Evolutionary conservation across 352 stramenopile genomes (phyloP).

Genomic region (Phytophthora fragariae): DNA sequence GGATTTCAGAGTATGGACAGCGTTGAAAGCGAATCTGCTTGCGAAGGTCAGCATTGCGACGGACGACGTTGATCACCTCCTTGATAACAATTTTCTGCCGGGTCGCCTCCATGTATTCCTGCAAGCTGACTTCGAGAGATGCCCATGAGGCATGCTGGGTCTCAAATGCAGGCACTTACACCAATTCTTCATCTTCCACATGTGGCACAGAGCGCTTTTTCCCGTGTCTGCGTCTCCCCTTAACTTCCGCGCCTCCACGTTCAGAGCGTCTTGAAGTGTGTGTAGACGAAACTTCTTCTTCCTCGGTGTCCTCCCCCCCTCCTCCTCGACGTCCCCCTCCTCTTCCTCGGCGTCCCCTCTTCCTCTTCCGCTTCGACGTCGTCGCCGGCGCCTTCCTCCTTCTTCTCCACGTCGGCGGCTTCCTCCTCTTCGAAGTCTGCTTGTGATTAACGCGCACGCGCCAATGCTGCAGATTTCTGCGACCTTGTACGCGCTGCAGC

Average conservation of each 20-base stretch:
- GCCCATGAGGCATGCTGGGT: background rate
- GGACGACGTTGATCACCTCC: constrained; percentile 1
- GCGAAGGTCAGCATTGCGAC: constrained; percentile 5
- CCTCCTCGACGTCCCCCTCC: no score
- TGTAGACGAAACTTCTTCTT: background rate
- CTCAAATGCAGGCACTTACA: background rate
- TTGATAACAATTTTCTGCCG: constrained; percentile 3
- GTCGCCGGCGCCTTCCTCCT: no score
- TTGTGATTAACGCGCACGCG: background rate
- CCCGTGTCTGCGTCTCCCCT: background rate
- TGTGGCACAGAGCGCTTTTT: background rate
- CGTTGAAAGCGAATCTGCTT: background rate
- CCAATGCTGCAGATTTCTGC: background rate
- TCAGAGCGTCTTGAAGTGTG: no score
- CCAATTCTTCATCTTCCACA: background rate
- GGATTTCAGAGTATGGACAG: background rate
- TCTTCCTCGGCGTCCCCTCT: no score
- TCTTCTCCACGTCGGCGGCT: no score
- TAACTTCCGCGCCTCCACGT: no score
- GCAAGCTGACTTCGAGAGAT: background rate
- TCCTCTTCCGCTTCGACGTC: no score
- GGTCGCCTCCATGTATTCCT: background rate
- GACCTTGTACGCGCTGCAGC: background rate
- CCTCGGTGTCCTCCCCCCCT: background rate
- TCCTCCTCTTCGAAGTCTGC: background rate